A percentile compares a stretch with the other conserved stretches of the same genome.
phyloP scores from a whole-genome alignment of 2,329 filamentous ascomycete species.

The Microsporum audouinii region DNA sequence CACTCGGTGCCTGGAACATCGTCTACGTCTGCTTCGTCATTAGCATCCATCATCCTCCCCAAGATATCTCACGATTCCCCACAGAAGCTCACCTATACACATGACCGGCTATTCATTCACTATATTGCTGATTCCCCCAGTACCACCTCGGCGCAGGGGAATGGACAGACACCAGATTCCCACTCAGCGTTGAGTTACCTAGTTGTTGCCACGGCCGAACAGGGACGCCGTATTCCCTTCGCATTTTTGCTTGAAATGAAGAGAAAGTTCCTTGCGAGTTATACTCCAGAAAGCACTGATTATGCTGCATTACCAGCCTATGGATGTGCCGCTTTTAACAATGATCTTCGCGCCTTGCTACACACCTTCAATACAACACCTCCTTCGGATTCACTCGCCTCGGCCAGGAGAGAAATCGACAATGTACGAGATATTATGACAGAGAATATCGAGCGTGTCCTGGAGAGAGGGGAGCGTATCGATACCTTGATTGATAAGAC shows the following conservation, averaged over 20 bases:
- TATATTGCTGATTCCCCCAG: conserved; percentile 79
- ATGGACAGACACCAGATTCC: conserved; percentile 39
- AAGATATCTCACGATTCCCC: conserved; percentile 73
- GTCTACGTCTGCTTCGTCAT: conserved; percentile 72
- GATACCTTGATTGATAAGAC: conserved; percentile 95
- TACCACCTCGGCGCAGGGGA: conserved; percentile 38
- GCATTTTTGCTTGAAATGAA: conserved; percentile 86
- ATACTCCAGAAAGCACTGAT: conserved; percentile 54
- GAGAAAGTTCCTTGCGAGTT: conserved; percentile 67
- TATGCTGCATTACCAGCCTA: conserved; percentile 75
- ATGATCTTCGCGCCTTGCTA: conserved; percentile 63
- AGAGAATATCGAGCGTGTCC: conserved; percentile 78
- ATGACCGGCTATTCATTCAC: conserved; percentile 86
- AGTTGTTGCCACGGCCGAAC: conserved; percentile 67
- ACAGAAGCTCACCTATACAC: conserved; percentile 88
- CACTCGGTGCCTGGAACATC: conserved; percentile 78
- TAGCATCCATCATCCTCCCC: conserved; percentile 87
- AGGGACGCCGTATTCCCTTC: conserved; percentile 82
- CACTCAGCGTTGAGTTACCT: conserved; percentile 83
- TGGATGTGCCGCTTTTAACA: conserved; percentile 80
- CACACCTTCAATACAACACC: conserved; percentile 71
- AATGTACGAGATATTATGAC: conserved; percentile 90
- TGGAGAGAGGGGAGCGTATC: conserved; percentile 85
- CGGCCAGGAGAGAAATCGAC: conserved; percentile 81
- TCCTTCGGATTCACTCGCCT: conserved; percentile 68